Base-by-base conservation (phyloP, 2,329 filamentous ascomycete genomes). In the Cercospora sp. region DNA sequence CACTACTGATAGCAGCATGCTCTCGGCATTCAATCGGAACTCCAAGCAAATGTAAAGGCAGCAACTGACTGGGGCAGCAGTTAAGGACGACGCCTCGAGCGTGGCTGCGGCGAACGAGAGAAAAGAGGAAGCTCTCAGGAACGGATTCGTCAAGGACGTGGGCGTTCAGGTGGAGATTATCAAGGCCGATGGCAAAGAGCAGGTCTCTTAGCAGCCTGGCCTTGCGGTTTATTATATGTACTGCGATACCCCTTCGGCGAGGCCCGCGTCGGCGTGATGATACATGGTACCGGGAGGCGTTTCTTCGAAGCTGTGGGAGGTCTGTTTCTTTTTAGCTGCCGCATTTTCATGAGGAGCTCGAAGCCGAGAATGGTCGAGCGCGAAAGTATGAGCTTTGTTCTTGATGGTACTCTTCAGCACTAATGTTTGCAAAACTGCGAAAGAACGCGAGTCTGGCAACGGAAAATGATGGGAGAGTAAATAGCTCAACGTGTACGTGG, bases 101-200 rank as follows among this genome's bases (percentile, higher is more conserved):
- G 70, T 68, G 51, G 72, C 69, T 16, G 69, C 70, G 53, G 73
- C 71, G 34, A 71, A 69, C 66, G 72, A 74, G 66, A 70, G 69
- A 63, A 70, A 71, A 65, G 73, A 76, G 65, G 70, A 70, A 65
- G 66, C 55, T 16, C 65, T 69, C 58, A 67, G 69, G n/a, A 67
- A 69, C 24, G 70, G 69, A 66, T 72, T 72, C 32, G 71, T 74
- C 65, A 74, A 68, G 66, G 75, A 78, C 64, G 73, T 73, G 21
- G 74, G 75, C 64, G 75, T 77, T 63, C 76, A 78, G 73, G 76
- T 75, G 45, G 74, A 77, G 32, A 53, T 72, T 30, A 59, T 71
- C 61, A 70, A 68, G 67, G 66, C 65, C 61, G 40, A 65, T 37
- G 60, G 57, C 59, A 68, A 73, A 63, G 74, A 74, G 72, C 72